These are phyloP conservation scores for Musa acuminata DNA, from an alignment of 176 grass and related monocot species.

Conservation along the genomic window DNA sequence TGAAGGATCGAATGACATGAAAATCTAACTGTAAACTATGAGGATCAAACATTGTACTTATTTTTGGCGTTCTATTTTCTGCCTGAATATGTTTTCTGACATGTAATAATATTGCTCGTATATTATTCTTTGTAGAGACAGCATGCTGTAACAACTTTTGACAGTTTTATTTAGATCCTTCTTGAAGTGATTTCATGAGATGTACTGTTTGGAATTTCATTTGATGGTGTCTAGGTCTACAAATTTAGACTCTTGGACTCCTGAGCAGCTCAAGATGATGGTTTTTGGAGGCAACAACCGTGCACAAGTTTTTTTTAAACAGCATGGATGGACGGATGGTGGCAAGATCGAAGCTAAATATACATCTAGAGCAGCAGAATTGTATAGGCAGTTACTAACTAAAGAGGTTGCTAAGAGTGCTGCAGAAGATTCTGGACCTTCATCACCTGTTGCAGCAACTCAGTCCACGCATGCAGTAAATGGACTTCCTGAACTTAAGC, in stretches of 20 bases:
- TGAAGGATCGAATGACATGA: too few relatives aligned
- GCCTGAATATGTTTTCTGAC: too few relatives aligned
- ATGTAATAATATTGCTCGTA: too few relatives aligned
- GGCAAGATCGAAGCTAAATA: slow-evolving; percentile 98
- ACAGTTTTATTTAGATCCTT: too few relatives aligned
- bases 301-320: slow-evolving; percentile 93
- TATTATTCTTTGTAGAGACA: too few relatives aligned
- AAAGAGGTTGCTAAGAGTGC: slow-evolving; percentile 80
- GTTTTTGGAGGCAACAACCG: slow-evolving; percentile 87
- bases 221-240: slow-evolving; percentile 46
- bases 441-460: slow-evolving; percentile 45
- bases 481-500: slow-evolving; percentile 54
- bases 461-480: slow-evolving; percentile 21
- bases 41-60: too few relatives aligned
- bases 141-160: too few relatives aligned
- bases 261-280: slow-evolving; percentile 84
- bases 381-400: slow-evolving; percentile 70
- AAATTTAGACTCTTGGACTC: slow-evolving; percentile 80
- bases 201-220: too few relatives aligned
- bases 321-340: slow-evolving; percentile 90
- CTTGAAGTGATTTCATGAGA: too few relatives aligned
- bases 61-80: too few relatives aligned
- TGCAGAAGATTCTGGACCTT: slow-evolving; percentile 47
- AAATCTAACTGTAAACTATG: too few relatives aligned
- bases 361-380: slow-evolving; percentile 87